Evolutionary conservation across 2,329 filamentous ascomycete species (phyloP).

Genomic region (Rhynchosporium secalis): DNA sequence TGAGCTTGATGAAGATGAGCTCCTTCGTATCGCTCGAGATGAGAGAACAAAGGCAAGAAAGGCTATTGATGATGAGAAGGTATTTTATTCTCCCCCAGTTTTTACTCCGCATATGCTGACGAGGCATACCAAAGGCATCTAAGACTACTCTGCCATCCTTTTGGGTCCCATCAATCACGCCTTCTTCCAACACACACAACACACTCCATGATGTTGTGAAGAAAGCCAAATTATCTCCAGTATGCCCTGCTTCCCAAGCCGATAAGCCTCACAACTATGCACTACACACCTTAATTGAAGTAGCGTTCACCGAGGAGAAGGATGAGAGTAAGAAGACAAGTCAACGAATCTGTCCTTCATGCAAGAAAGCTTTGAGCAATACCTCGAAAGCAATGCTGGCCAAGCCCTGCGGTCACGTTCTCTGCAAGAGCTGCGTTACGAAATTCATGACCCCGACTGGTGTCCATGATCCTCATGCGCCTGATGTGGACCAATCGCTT

Average conservation of each 20-base stretch:
- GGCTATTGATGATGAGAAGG: slow-evolving; percentile 72
- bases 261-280: slow-evolving; percentile 71
- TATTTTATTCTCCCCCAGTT: slow-evolving; percentile 36
- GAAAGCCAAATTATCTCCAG: slow-evolving; percentile 64
- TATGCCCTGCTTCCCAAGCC: slow-evolving; percentile 73
- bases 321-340: slow-evolving; percentile 49
- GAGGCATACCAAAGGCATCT: slow-evolving; percentile 45
- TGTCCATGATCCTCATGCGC: slow-evolving; percentile 60
- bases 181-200: slow-evolving; percentile 60
- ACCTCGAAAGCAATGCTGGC: slow-evolving; percentile 78
- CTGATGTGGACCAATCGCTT: slow-evolving; percentile 48
- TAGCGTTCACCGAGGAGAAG: slow-evolving; percentile 75
- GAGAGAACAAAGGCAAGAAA: slow-evolving; percentile 70
- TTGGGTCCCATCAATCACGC: slow-evolving; percentile 87
- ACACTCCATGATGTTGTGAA: slow-evolving; percentile 58
- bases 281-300: slow-evolving; percentile 72
- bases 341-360: slow-evolving; percentile 74
- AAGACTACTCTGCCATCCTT: slow-evolving; percentile 79
- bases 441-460: slow-evolving; percentile 72
- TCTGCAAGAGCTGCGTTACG: slow-evolving; percentile 81
- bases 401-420: slow-evolving; percentile 86
- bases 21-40: slow-evolving; percentile 66
- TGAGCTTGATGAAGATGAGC: slow-evolving; percentile 74
- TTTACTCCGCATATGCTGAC: slow-evolving; percentile 17
- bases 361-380: slow-evolving; percentile 80